Percentiles rank a stretch among this genome's conserved stretches.
Conservation (phyloP, 306 rosid genomes). For the Cotoneaster glaucophyllus region DNA sequence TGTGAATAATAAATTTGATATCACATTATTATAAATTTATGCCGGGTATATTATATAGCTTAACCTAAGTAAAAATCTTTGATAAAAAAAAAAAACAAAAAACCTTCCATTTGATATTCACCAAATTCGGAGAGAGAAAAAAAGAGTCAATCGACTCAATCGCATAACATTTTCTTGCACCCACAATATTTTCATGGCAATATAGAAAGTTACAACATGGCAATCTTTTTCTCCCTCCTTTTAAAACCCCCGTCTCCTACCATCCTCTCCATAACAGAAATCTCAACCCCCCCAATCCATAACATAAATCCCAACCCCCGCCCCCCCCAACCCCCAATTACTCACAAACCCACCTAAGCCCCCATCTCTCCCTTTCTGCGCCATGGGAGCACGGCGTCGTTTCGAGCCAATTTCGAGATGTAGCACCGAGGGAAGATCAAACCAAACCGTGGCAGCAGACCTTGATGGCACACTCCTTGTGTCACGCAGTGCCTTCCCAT, state of each 20-base stretch:
- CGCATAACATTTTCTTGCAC: background rate
- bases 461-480: slow-evolving; percentile 76
- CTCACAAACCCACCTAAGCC: background rate
- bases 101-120: too few relatives aligned
- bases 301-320: background rate
- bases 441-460: slow-evolving; percentile 77
- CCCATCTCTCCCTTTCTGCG: background rate
- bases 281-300: background rate
- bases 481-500: slow-evolving; percentile 69
- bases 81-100: too few relatives aligned
- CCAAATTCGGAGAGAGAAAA: too few relatives aligned
- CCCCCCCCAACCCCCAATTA: background rate
- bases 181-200: slow-evolving; percentile 22
- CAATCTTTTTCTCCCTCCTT: slow-evolving; percentile 27
- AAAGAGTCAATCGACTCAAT: background rate
- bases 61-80: too few relatives aligned
- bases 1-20: too few relatives aligned
- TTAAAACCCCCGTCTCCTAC: slow-evolving; percentile 34
- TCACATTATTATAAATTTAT: too few relatives aligned
- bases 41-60: too few relatives aligned
- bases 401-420: slow-evolving; percentile 66
- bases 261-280: slow-evolving; percentile 14
- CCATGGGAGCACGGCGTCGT: slow-evolving; percentile 49
- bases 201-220: background rate
- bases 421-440: slow-evolving; percentile 44